Evolutionary conservation across 2,329 filamentous ascomycete genomes (phyloP).

Genomic region (Ilyonectria sp.): DNA sequence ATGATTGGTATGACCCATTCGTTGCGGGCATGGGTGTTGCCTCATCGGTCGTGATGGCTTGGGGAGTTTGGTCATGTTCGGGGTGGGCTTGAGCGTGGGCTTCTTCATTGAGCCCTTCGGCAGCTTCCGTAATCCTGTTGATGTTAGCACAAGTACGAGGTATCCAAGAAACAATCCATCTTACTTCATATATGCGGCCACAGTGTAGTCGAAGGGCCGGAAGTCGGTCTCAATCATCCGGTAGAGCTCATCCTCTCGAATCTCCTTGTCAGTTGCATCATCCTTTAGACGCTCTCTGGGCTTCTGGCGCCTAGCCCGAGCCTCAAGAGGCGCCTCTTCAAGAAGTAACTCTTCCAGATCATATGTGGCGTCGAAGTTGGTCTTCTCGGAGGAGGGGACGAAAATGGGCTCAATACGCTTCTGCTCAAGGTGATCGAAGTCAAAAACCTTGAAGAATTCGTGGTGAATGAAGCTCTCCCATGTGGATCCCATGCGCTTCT

Average conservation of each 20-base stretch:
- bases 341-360: conserved; percentile 94
- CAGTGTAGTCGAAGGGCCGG: conserved; percentile 94
- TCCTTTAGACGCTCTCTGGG: conserved; percentile 92
- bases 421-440: conserved; percentile 86
- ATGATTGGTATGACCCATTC: conserved; percentile 45
- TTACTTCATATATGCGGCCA: conserved; percentile 83
- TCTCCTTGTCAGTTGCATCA: conserved; percentile 95
- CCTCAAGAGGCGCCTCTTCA: conserved; percentile 95
- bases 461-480: conserved; percentile 91
- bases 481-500: conserved; percentile 85
- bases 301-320: conserved; percentile 92
- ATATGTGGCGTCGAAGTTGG: conserved; percentile 98
- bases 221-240: conserved; percentile 95
- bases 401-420: conserved; percentile 95
- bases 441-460: conserved; percentile 88
- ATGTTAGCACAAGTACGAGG: conserved; percentile 36
- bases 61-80: conserved; percentile 50
- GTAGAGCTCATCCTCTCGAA: conserved; percentile 93
- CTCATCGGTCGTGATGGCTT: conserved; percentile 68
- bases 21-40: conserved; percentile 58
- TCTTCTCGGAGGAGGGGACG: conserved; percentile 95
- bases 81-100: not conserved
- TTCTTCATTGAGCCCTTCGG: conserved; percentile 34
- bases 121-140: conserved; percentile 56
- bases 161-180: conserved; percentile 43